Conservation (phyloP, 225 moss, liverwort and hornwort genomes). For the Sphagnum contortum region DNA sequence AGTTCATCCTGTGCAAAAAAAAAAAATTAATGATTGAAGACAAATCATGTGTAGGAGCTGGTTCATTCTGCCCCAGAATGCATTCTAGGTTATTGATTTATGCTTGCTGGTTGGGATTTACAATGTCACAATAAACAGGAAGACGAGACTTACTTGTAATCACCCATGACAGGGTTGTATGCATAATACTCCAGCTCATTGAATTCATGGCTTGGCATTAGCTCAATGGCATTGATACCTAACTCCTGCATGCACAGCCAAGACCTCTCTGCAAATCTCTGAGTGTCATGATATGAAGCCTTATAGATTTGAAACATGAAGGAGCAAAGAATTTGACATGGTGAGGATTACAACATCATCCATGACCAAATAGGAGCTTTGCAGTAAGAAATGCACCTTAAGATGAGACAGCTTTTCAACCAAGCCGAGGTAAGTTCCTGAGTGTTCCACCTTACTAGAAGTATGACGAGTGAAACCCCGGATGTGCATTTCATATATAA, state of each 20-base stretch:
- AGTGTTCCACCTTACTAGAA: constrained; percentile 62
- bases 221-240: constrained; percentile 80
- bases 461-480: constrained; percentile 71
- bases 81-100: too few relatives aligned
- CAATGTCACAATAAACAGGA: too few relatives aligned
- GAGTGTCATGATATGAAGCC: not conserved
- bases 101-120: too few relatives aligned
- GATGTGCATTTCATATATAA: constrained; percentile 83
- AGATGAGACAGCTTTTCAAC: constrained; percentile 75
- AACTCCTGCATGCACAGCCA: constrained; percentile 43
- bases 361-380: too few relatives aligned
- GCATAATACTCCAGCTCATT: constrained; percentile 88
- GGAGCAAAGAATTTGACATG: too few relatives aligned
- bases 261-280: not conserved
- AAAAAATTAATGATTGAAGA: not conserved
- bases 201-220: constrained; percentile 89
- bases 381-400: constrained; percentile 21
- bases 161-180: constrained; percentile 70
- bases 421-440: constrained; percentile 78
- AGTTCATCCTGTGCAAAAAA: constrained; percentile 53
- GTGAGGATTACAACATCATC: too few relatives aligned
- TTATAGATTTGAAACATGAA: too few relatives aligned
- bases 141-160: constrained; percentile 53
- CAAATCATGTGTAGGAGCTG: too few relatives aligned
- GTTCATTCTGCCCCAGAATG: too few relatives aligned